Base-by-base conservation (phyloP, 352 stramenopile genomes). In the Blastocystis sp. region DNA sequence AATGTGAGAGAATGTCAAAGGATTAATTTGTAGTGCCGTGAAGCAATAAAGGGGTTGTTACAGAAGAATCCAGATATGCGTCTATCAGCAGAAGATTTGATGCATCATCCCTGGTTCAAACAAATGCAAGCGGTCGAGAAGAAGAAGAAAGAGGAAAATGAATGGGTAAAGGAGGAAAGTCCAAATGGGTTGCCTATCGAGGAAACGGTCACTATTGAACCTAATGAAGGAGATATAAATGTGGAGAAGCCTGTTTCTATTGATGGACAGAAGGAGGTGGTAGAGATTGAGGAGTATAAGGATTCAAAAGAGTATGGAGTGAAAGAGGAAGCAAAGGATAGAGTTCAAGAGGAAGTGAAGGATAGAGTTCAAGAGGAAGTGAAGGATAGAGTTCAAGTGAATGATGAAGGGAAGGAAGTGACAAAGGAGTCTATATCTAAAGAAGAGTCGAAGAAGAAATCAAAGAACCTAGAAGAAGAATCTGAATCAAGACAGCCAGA, bases 51-150 rank as follows among this genome's bases (percentile, higher is more conserved):
- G 37, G 77, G 90, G 0, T 42, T 92, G 40, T 80, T 92, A 27
- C 37, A 78, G 37, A 91, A 90, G 58, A 91, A 96, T 60, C 94
- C 93, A 30, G 79, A 90, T 22, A 87, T 91, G 64, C 93, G 95
- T 13, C 90, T 95, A 33, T 96, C 94, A 1, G 94, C 94, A 0
- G 91, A 92, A n/a, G 91, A 95, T 58, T 94, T 95, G 0, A 90
- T 97, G 2, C 88, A 91, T 7, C 95, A 97, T 78, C 92, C 93
- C 7, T 97, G 94, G 94, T 92, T 96, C 44, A 60, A 22, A 19
- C 59, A 89, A 19, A 89, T 89, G 78, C 3, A 48, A 9, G 40
- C 40, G 2, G 40, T 9, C 3, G 33, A 89, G 78, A 17, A n/a
- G 58, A 48, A 78, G 44, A 44, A 40, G 37, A 9, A 59, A 1